A percentile compares a stretch with the other conserved stretches of the same genome.
Conservation (phyloP, 202 grass and related monocot genomes). For the Carex arenaria region DNA sequence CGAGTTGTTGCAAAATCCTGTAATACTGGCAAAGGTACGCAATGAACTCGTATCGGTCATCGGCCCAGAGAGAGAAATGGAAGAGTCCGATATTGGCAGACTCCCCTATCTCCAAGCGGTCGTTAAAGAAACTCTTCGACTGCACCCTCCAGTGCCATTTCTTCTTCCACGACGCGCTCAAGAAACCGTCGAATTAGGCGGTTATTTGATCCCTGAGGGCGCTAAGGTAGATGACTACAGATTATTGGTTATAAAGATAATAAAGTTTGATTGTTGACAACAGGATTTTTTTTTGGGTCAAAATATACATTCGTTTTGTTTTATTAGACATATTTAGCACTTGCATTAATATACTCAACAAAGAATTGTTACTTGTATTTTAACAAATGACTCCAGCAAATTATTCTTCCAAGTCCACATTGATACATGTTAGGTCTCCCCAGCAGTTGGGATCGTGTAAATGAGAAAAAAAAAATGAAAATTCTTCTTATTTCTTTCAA, state of each 20-base stretch:
- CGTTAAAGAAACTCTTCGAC: conserved; percentile 34
- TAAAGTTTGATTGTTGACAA: not conserved
- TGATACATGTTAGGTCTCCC: not conserved
- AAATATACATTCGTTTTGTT: not conserved
- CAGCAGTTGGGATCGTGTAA: not conserved
- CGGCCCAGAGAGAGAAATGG: not conserved
- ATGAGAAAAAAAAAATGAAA: not conserved
- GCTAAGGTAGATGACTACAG: not conserved
- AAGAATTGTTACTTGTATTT: not conserved
- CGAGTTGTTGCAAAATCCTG: conserved; percentile 26
- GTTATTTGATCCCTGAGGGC: conserved; percentile 27
- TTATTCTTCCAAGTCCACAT: not conserved
- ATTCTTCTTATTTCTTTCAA: not conserved
- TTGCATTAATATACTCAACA: not conserved
- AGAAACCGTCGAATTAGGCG: conserved; percentile 7
- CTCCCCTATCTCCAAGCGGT: conserved; percentile 48
- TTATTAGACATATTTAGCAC: not conserved
- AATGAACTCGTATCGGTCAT: conserved; percentile 20
- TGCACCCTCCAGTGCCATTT: conserved; percentile 39
- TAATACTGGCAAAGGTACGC: conserved; percentile 16
- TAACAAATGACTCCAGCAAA: not conserved
- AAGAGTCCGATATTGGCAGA: conserved; percentile 11
- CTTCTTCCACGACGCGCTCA: conserved; percentile 28
- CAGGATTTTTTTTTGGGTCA: not conserved
- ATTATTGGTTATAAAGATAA: not conserved